Percentiles rank a stretch among this genome's conserved stretches.
Conservation (phyloP, 2,329 filamentous ascomycete species). For the Aspergillus puulaauensis region DNA sequence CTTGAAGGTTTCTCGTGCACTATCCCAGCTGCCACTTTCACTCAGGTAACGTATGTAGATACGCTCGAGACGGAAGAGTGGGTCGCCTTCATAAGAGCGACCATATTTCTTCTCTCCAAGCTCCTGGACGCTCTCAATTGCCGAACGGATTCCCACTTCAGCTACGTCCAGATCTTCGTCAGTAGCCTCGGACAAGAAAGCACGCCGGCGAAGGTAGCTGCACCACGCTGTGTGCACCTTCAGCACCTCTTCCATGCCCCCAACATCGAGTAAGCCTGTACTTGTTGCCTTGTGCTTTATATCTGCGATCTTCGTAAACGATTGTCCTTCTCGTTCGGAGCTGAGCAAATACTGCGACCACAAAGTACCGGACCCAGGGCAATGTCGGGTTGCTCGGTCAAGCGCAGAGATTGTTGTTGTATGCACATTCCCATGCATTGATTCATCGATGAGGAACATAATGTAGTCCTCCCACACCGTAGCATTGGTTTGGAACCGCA, state of each 20-base stretch:
- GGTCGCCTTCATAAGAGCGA: conserved; percentile 78
- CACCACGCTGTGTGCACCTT: conserved; percentile 95
- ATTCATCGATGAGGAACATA: conserved; percentile 65
- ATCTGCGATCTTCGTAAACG: conserved; percentile 77
- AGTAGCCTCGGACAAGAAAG: conserved; percentile 69
- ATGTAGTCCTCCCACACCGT: conserved; percentile 80
- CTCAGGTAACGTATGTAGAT: conserved; percentile 91
- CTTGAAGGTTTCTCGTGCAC: conserved; percentile 76
- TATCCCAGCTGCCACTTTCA: conserved; percentile 74
- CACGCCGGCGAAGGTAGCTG: conserved; percentile 82
- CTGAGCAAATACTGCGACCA: conserved; percentile 89
- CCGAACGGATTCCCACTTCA: conserved; percentile 82
- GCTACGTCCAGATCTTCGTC: conserved; percentile 87
- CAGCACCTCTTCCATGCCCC: conserved; percentile 82
- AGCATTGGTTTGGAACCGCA: conserved; percentile 70
- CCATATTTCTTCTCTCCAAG: conserved; percentile 77
- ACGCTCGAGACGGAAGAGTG: conserved; percentile 81
- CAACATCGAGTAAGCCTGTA: conserved; percentile 77
- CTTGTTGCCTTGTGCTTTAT: conserved; percentile 93
- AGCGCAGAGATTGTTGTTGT: conserved; percentile 66
- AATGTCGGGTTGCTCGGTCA: conserved; percentile 81
- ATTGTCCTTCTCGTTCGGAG: conserved; percentile 73
- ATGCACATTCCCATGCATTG: conserved; percentile 45
- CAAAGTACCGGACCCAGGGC: conserved; percentile 85
- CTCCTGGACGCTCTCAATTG: conserved; percentile 78